A percentile compares a stretch with the other conserved stretches of the same genome.
Evolutionary conservation across 2,329 filamentous ascomycete genomes (phyloP).

Genomic region (Colletotrichum falcatum): DNA sequence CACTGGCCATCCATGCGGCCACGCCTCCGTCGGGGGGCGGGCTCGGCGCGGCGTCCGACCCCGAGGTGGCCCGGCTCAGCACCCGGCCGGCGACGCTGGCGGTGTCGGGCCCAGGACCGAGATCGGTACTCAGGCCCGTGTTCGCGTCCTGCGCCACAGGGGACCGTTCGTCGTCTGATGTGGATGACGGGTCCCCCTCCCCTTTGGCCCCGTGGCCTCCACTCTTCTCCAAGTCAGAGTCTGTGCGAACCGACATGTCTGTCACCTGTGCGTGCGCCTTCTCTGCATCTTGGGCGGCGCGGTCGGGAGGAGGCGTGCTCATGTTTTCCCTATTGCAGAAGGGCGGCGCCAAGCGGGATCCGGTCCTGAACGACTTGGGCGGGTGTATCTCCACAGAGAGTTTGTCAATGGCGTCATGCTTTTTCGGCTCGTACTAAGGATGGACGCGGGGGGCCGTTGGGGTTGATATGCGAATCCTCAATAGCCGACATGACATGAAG

Average conservation of each 20-base stretch:
- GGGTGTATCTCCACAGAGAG: neutral
- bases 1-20: slow-evolving; percentile 60
- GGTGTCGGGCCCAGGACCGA: slow-evolving; percentile 16
- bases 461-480: neutral
- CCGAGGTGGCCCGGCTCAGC: slow-evolving; percentile 56
- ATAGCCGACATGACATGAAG: neutral
- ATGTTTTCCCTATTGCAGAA: slow-evolving; percentile 7
- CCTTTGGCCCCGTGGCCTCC: neutral
- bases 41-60: slow-evolving; percentile 55
- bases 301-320: slow-evolving; percentile 1
- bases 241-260: neutral
- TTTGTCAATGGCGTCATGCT: slow-evolving; percentile 14
- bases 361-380: slow-evolving; percentile 7
- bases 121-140: neutral
- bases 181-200: neutral
- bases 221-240: slow-evolving; percentile 4
- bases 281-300: slow-evolving; percentile 5
- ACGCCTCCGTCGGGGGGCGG: slow-evolving; percentile 65
- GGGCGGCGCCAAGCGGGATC: slow-evolving; percentile 7
- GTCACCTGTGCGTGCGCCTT: neutral
- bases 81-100: slow-evolving; percentile 51
- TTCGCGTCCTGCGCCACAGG: slow-evolving; percentile 1
- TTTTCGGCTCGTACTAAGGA: neutral
- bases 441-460: neutral
- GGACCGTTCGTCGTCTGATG: slow-evolving; percentile 6